phyloP scores from a whole-genome alignment of 306 rosid genomes.

The Luffa acutangula region DNA sequence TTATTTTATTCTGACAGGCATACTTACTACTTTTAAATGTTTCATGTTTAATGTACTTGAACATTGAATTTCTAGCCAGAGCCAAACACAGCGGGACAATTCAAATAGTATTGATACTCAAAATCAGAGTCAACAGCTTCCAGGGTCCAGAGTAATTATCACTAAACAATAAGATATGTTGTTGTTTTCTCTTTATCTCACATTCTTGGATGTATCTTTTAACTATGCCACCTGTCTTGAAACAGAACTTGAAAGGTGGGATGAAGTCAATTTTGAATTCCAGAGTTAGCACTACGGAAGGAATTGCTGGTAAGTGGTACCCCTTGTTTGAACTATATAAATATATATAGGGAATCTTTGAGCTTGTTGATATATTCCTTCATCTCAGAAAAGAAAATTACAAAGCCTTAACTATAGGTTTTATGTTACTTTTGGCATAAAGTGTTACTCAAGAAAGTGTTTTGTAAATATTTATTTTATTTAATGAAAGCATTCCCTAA shows the following conservation, averaged over 20 bases:
- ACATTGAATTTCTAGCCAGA: constrained; percentile 39
- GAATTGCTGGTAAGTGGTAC: constrained; percentile 21
- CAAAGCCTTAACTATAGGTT: not conserved
- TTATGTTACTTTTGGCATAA: not conserved
- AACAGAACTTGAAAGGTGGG: constrained; percentile 37
- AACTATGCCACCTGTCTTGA: not conserved
- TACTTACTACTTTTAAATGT: constrained; percentile 2
- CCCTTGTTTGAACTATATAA: constrained; percentile 1
- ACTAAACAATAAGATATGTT: not conserved
- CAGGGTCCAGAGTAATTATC: constrained; percentile 34
- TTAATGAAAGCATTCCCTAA: not conserved
- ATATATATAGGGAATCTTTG: constrained; percentile 24
- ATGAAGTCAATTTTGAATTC: constrained; percentile 29
- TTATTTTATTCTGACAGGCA: constrained; percentile 4
- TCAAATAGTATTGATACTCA: constrained; percentile 30
- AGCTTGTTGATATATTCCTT: not conserved
- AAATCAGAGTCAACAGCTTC: constrained; percentile 40
- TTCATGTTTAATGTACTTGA: constrained; percentile 13
- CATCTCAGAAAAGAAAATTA: not conserved
- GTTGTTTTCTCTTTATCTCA: constrained; percentile 6
- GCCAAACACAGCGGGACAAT: constrained; percentile 26
- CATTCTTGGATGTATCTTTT: not conserved
- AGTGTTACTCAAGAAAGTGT: not conserved
- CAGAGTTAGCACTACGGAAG: not conserved
- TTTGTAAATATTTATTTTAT: not conserved